These are phyloP conservation scores for Chaetomiaceae sp. DNA, from an alignment of 2,329 filamentous ascomycete species.

Conservation along the genomic window DNA sequence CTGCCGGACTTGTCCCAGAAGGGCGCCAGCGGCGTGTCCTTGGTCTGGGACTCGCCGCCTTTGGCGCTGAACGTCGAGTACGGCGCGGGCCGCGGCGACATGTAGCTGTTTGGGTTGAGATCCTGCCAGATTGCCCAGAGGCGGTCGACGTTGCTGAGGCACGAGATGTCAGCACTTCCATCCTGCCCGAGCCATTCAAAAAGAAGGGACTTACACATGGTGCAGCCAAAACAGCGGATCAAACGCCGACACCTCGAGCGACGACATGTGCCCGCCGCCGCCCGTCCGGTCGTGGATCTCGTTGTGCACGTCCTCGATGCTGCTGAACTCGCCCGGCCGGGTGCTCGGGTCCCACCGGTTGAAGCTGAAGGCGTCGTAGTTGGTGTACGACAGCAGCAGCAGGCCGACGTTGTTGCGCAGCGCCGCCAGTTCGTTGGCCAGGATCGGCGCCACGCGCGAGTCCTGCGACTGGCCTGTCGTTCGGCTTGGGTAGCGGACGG, in stretches of 20 bases:
- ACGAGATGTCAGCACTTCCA: constrained; percentile 20
- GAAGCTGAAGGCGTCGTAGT: constrained; percentile 27
- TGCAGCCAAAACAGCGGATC: constrained; percentile 59
- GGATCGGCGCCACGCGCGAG: constrained; percentile 24
- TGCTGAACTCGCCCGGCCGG: constrained; percentile 20
- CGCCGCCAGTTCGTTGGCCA: constrained; percentile 28
- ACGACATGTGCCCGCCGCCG: constrained; percentile 49
- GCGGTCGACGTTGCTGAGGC: constrained; percentile 54
- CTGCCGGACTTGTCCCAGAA: constrained; percentile 30
- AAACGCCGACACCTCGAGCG: constrained; percentile 53
- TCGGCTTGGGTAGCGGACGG: constrained; percentile 25
- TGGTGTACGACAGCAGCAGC: constrained; percentile 24
- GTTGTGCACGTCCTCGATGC: constrained; percentile 39
- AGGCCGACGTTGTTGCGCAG: constrained; percentile 26
- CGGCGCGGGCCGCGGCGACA: constrained; percentile 30
- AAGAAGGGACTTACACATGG: constrained; percentile 42
- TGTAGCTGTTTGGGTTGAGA: constrained; percentile 35
- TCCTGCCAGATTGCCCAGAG: constrained; percentile 56
- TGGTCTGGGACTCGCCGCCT: constrained; percentile 17
- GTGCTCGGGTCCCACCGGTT: constrained; percentile 25
- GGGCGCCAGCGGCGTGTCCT: constrained; percentile 25
- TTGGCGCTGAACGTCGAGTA: constrained; percentile 28
- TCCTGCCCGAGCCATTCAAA: too few species aligned
- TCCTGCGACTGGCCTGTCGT: constrained; percentile 24
- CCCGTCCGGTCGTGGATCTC: constrained; percentile 34